Evolutionary conservation across 352 stramenopile genomes (phyloP), one percentile per base, ranked within the genome.

Genomic region (Globisporangium uncinulatum): DNA sequence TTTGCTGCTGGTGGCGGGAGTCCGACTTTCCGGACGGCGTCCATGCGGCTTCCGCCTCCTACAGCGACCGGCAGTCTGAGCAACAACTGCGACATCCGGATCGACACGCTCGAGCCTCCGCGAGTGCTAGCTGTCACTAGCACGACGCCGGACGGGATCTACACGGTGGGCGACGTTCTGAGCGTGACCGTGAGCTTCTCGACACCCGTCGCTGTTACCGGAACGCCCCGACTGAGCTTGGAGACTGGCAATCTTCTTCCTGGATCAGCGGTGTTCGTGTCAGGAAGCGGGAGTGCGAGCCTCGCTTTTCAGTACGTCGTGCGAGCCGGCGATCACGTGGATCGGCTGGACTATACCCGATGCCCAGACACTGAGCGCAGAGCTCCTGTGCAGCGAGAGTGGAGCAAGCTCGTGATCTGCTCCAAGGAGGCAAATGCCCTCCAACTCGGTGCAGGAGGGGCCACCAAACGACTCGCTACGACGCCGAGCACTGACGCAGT

Each of bases 261-360:
- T 13, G 44, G 66, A 41, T 4, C 62, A 37, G 76, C 77, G 4
- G 8, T 56, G 0, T 90, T 83, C 29, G 37, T 69, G 0, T 80
- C 64, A 20, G 80, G 80, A 13, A 86, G 65, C 21, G 67, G 61
- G 1, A 73, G 68, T 15, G 20, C 59, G 0, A 67, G 59, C 1
- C 41, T 94, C 0, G 24, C 71, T 4, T 94, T 94, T 49, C 44
- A 65, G 14, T 94, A 92, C 50, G 42, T 54, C 9, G 61, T 92
- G 34, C 72, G 71, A 52, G 13, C 47, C 9, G 78, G 79, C 19
- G 83, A 93, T 52, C 49, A 53, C 13, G 59, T 67, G 9, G 81
- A 85, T n/a, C 77, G 79, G 39, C 60, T 92, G 6, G 79, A 89
- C 29, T 90, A 89, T 53, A 62, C 56, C 37, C 57, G 62, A 4